Conservation (phyloP, 441 rosid genomes). For the Populus trichocarpa region DNA sequence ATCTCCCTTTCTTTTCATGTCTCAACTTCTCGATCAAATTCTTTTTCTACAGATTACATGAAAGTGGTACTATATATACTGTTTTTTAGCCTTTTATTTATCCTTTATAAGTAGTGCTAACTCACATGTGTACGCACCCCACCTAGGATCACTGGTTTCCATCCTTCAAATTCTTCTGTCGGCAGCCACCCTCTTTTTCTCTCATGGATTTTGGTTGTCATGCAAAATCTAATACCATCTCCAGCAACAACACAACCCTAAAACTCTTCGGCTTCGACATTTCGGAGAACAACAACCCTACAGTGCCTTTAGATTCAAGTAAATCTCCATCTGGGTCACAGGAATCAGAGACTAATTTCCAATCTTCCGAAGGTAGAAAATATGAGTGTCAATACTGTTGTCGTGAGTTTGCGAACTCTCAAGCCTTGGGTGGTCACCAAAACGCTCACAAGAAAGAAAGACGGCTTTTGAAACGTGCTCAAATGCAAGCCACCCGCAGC, state of each 20-base stretch:
- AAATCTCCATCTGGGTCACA: conserved; percentile 30
- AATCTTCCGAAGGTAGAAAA: conserved; percentile 43
- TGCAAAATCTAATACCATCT: conserved; percentile 28
- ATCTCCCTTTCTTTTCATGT: conserved; percentile 20
- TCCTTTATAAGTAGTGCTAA: conserved; percentile 6
- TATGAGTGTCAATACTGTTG: conserved; percentile 91
- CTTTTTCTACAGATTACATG: background rate
- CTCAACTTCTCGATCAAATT: conserved; percentile 22
- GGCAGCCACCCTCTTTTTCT: background rate
- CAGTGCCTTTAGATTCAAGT: conserved; percentile 39
- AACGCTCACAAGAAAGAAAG: conserved; percentile 95
- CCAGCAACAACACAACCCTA: conserved; percentile 38
- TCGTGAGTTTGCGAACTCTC: conserved; percentile 85
- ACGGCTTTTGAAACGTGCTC: conserved; percentile 79
- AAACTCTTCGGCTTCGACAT: conserved; percentile 43
- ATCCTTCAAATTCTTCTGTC: conserved; percentile 30
- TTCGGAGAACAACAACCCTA: conserved; percentile 33
- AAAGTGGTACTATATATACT: background rate
- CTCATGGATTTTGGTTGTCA: conserved; percentile 48
- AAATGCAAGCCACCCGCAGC: conserved; percentile 64
- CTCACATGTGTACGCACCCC: conserved; percentile 19
- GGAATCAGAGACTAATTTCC: conserved; percentile 19
- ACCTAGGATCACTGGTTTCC: conserved; percentile 40
- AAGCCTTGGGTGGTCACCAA: conserved; percentile 93
- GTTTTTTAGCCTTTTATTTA: background rate